phyloP scores from a whole-genome alignment of 495 filamentous ascomycete genomes.

The Elasticomyces elasticus region DNA sequence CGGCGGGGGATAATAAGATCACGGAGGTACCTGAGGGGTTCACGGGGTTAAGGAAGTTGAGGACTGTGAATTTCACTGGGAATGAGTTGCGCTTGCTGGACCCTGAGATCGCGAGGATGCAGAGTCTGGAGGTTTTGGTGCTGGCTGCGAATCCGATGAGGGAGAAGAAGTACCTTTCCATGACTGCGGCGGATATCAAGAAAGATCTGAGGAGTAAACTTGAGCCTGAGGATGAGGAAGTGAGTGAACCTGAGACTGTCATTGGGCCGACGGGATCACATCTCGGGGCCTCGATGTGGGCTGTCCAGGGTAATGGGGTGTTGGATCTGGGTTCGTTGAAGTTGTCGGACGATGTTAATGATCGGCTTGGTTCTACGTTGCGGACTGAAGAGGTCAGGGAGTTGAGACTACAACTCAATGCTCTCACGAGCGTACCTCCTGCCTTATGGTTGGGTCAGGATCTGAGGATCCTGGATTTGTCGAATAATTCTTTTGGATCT shows the following conservation, averaged over 20 bases:
- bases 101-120: conserved; percentile 69
- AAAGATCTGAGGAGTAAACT: conserved; percentile 59
- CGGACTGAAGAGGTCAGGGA: conserved; percentile 39
- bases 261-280: neutral
- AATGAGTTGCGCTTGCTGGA: conserved; percentile 74
- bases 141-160: conserved; percentile 78
- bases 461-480: conserved; percentile 65
- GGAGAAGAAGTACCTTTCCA: conserved; percentile 72
- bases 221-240: conserved; percentile 37
- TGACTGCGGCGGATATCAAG: conserved; percentile 76
- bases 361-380: conserved; percentile 39
- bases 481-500: conserved; percentile 63
- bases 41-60: conserved; percentile 51
- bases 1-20: conserved; percentile 72
- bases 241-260: conserved; percentile 3
- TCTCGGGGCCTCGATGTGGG: conserved; percentile 13
- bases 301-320: conserved; percentile 22
- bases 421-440: conserved; percentile 57
- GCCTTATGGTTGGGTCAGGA: conserved; percentile 52
- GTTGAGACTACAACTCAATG: conserved; percentile 67
- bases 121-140: conserved; percentile 58
- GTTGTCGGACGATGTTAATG: conserved; percentile 36
- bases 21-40: conserved; percentile 66
- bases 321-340: conserved; percentile 38
- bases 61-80: conserved; percentile 66